These are phyloP conservation scores for Yarrowia galli DNA, from an alignment of 1,139 yeast genomes.

Conservation along the genomic window DNA sequence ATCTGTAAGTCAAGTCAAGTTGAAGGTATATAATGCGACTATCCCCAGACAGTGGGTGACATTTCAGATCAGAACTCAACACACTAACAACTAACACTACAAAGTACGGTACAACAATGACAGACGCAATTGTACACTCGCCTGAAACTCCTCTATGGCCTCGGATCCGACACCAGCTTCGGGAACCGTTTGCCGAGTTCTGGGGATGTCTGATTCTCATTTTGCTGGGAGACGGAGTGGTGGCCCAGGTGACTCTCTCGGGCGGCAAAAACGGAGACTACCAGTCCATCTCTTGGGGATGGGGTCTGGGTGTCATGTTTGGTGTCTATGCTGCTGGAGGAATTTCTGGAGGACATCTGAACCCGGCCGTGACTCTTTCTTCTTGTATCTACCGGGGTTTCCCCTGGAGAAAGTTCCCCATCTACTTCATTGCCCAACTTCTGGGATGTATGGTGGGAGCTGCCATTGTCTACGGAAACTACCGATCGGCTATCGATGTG, in stretches of 20 bases:
- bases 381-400: conserved; percentile 48
- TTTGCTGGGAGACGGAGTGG: conserved; percentile 57
- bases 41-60: too few species aligned
- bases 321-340: conserved; percentile 53
- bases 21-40: background rate
- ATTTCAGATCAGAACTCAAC: too few species aligned
- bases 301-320: conserved; percentile 62
- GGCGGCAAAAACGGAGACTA: conserved; percentile 53
- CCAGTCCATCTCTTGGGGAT: conserved; percentile 55
- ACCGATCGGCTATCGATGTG: conserved; percentile 46
- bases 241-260: conserved; percentile 55
- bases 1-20: too few species aligned
- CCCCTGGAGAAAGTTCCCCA: conserved; percentile 49
- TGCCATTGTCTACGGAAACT: conserved; percentile 48
- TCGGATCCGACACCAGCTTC: conserved; percentile 44
- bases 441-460: conserved; percentile 48
- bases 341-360: conserved; percentile 50
- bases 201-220: conserved; percentile 58
- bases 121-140: conserved; percentile 8
- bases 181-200: conserved; percentile 56
- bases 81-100: background rate
- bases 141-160: conserved; percentile 41
- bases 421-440: conserved; percentile 47
- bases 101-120: background rate
- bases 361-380: conserved; percentile 50